These are phyloP conservation scores for Colletotrichum sansevieriae DNA, from an alignment of 2,329 filamentous ascomycete genomes.

Conservation along the genomic window DNA sequence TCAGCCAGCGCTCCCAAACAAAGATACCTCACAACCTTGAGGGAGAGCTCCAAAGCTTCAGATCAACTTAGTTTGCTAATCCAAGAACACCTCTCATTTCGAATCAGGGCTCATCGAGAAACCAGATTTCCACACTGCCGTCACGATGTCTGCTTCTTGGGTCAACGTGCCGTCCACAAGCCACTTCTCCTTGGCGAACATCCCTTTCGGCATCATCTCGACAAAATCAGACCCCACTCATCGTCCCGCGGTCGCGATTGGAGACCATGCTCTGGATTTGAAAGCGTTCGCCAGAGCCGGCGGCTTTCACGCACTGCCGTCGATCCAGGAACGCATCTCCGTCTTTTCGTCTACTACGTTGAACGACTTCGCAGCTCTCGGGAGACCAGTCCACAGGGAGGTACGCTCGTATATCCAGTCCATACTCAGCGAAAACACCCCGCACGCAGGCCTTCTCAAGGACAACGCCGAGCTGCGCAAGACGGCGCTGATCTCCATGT, in stretches of 20 bases:
- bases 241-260: slow-evolving; percentile 79
- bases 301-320: slow-evolving; percentile 54
- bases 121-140: not conserved
- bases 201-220: slow-evolving; percentile 86
- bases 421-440: slow-evolving; percentile 68
- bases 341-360: slow-evolving; percentile 64
- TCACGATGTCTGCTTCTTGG: slow-evolving; percentile 44
- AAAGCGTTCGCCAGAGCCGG: slow-evolving; percentile 65
- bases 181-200: slow-evolving; percentile 81
- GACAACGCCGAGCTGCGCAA: slow-evolving; percentile 52
- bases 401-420: slow-evolving; percentile 78
- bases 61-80: not conserved
- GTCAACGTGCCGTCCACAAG: slow-evolving; percentile 51
- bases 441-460: slow-evolving; percentile 49
- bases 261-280: slow-evolving; percentile 78
- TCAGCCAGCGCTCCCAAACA: slow-evolving; percentile 20
- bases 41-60: slow-evolving; percentile 21
- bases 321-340: slow-evolving; percentile 45
- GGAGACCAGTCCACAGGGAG: slow-evolving; percentile 76
- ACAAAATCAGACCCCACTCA: slow-evolving; percentile 67
- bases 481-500: slow-evolving; percentile 47
- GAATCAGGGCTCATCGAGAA: not conserved
- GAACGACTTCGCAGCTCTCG: slow-evolving; percentile 79
- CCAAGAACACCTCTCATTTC: not conserved
- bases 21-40: slow-evolving; percentile 20